Base-by-base conservation (phyloP, 75 land plant species). In the Gnetum montanum region DNA sequence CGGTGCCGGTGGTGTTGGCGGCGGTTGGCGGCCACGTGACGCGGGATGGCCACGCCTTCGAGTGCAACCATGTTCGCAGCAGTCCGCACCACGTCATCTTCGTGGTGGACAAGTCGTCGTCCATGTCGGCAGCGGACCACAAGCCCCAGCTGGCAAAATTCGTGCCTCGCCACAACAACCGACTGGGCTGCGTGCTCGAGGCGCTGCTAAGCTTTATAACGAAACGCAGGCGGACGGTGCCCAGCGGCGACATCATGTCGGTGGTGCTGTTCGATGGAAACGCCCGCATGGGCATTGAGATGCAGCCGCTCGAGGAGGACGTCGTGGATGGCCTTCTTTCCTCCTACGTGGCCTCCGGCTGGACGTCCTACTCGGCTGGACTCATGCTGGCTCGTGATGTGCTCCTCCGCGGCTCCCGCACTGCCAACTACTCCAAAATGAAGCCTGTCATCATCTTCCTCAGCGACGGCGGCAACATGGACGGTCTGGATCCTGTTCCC, bases 1-100 rank as follows among this genome's bases (percentile, higher is more conserved):
- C n/a, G n/a, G n/a, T n/a, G n/a, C 18, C 46, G 2, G 43, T 11
- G 65, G 56, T 20, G 43, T 37, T 27, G 11, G 10, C 26, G 11
- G 54, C 56, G 2, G 13, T 37, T 23, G 20, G 30, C 27, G 69
- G 69, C 2, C 59, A 64, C 35, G 24, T 65, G 3, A 59, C 68
- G 24, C 58, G 54, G 18, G 76, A 73, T 62, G 76, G 70, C 10
- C 76, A 73, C 28, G 46, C 40, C 34, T 61, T 73, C 34, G 18
- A 30, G 6, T 73, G 70, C 19, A n/a, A 58, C 29, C 76, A 73
- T 48, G 54, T 66, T 27, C 49, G 43, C 15, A 34, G 57, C 27
- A 38, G 49, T 3, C 56, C 71, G 23, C 54, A 57, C 56, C 64
- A 67, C 62, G 70, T 67, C 40, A 58, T 73, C 20, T 73, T 73